A percentile compares a stretch with the other conserved stretches of the same genome.
phyloP scores from a whole-genome alignment of 2,329 filamentous ascomycete species.

The Diaporthe citri region DNA sequence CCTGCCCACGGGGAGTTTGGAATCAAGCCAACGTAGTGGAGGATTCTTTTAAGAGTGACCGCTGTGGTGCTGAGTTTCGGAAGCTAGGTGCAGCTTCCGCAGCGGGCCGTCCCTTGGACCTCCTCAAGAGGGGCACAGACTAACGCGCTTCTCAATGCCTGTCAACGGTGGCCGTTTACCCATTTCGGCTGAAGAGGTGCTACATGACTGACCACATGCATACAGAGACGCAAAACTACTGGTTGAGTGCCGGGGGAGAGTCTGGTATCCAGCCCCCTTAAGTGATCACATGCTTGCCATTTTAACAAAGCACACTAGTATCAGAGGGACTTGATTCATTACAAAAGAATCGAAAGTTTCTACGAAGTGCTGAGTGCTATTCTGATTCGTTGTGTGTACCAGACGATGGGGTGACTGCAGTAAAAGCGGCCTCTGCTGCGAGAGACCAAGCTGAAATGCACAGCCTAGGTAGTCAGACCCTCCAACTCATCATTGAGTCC shows the following conservation, averaged over 20 bases:
- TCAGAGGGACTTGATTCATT: background rate
- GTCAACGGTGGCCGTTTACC: background rate
- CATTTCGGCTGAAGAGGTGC: background rate
- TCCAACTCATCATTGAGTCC: background rate
- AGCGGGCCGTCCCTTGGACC: background rate
- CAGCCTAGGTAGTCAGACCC: background rate
- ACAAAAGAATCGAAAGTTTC: background rate
- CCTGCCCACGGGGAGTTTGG: background rate
- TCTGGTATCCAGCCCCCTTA: background rate
- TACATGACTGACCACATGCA: background rate
- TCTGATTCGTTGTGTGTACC: background rate
- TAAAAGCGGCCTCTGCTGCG: background rate
- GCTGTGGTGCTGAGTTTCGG: background rate
- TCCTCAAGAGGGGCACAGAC: background rate
- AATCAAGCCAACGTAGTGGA: background rate
- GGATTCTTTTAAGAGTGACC: background rate
- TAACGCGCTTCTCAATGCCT: background rate
- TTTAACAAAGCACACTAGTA: background rate
- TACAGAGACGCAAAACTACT: too few relatives aligned
- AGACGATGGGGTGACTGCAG: background rate
- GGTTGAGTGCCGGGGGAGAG: too few relatives aligned
- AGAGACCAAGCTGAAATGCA: background rate
- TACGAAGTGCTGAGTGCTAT: fast-evolving
- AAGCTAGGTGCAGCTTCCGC: too few relatives aligned
- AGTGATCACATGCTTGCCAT: background rate